phyloP scores from a whole-genome alignment of 108 stramenopile genomes.

The Pseudonitzschia multistriata region DNA sequence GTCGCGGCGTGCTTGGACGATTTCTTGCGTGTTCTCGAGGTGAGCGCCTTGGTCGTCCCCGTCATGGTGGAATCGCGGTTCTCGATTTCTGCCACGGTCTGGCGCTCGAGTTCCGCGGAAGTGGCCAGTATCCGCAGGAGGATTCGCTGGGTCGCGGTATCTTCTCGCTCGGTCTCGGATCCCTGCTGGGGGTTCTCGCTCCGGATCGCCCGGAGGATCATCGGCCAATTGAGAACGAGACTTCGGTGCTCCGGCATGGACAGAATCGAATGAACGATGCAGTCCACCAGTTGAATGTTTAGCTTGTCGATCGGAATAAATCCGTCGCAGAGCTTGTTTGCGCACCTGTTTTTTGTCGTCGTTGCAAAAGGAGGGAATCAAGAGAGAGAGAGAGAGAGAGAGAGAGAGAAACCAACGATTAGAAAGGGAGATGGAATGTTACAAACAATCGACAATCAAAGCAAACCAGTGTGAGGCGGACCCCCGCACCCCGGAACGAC shows the following conservation, averaged over 20 bases:
- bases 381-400: neutral
- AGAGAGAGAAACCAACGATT: neutral
- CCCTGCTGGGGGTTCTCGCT: slow-evolving; percentile 47
- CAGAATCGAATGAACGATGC: slow-evolving; percentile 70
- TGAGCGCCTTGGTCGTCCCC: neutral
- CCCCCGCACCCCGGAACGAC: too few species aligned
- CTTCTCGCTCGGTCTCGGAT: slow-evolving; percentile 33
- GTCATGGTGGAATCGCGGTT: slow-evolving; percentile 5
- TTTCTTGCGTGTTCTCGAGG: slow-evolving; percentile 5
- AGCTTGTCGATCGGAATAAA: slow-evolving; percentile 65
- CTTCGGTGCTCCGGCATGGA: slow-evolving; percentile 63
- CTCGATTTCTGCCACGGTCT: neutral
- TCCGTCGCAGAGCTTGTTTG: slow-evolving; percentile 60
- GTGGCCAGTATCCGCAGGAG: slow-evolving; percentile 68
- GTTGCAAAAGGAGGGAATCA: neutral
- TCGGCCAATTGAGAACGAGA: slow-evolving; percentile 69
- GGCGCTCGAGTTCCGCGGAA: slow-evolving; percentile 67
- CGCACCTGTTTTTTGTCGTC: slow-evolving; percentile 41
- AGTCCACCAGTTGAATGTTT: slow-evolving; percentile 58
- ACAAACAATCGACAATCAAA: too few species aligned
- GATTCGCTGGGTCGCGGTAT: slow-evolving; percentile 70
- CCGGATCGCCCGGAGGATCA: slow-evolving; percentile 71
- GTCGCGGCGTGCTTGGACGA: slow-evolving; percentile 16
- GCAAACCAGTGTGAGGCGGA: too few species aligned
- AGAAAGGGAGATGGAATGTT: neutral